Evolutionary conservation across 2,329 filamentous ascomycete genomes (phyloP).

Genomic region (Byssochlamys sp.): DNA sequence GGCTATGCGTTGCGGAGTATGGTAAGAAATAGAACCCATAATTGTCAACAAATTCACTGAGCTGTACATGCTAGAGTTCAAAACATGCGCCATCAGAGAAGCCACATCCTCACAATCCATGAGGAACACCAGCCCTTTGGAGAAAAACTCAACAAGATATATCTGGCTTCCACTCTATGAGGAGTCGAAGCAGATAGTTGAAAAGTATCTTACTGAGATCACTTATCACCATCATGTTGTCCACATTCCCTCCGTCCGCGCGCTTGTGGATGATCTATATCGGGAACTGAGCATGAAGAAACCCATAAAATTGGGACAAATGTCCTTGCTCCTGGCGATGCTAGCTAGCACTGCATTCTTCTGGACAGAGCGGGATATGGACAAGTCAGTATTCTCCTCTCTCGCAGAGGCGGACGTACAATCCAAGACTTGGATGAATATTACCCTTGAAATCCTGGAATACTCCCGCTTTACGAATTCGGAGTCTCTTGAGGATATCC

Average conservation of each 20-base stretch:
- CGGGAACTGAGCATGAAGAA: conserved; percentile 10
- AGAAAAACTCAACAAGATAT: conserved; percentile 9
- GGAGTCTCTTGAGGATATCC: conserved; percentile 27
- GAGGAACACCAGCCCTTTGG: no score
- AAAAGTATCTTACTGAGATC: conserved; percentile 24
- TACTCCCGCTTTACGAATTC: conserved; percentile 13
- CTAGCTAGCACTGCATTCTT: conserved; percentile 22
- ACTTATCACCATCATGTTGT: conserved; percentile 28
- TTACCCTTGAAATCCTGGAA: conserved; percentile 24
- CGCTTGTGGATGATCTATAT: conserved; percentile 21
- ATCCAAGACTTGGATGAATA: conserved; percentile 20
- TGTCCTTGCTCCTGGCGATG: conserved; percentile 24
- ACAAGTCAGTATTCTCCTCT: conserved; percentile 8
- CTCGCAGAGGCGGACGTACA: conserved; percentile 19
- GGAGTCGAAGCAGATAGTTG: conserved; percentile 22
- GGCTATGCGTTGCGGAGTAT: no score
- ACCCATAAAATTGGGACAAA: conserved; percentile 15
- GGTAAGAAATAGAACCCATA: no score
- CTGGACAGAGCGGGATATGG: conserved; percentile 18
- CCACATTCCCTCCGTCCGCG: conserved; percentile 19
- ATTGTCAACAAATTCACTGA: no score
- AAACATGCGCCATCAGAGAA: conserved; percentile 2
- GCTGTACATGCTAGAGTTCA: no score
- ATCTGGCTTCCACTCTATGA: conserved; percentile 26
- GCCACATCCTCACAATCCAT: neutral